phyloP scores from a whole-genome alignment of 805 yeast genomes.

The Wickerhamomyces tratensis region DNA sequence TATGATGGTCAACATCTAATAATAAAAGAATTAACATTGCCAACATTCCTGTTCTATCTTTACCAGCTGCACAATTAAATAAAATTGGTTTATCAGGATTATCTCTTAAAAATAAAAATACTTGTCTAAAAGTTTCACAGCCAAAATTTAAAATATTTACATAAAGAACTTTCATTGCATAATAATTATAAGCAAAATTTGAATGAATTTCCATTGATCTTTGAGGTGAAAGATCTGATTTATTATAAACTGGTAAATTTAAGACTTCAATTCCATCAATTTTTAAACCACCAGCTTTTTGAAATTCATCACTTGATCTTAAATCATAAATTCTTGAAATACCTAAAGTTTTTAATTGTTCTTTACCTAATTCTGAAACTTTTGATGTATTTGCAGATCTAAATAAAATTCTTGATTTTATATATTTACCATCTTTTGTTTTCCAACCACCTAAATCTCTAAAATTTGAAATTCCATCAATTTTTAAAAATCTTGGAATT shows the following conservation, averaged over 20 bases:
- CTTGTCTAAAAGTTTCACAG: constrained; percentile 31
- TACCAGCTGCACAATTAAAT: constrained; percentile 80
- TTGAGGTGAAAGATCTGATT: constrained; percentile 53
- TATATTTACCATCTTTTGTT: constrained; percentile 26
- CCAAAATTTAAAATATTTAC: constrained; percentile 46
- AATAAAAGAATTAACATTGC: constrained; percentile 57
- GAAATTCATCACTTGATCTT: constrained; percentile 49
- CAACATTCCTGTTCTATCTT: constrained; percentile 75
- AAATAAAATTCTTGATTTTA: constrained; percentile 43
- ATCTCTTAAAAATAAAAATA: constrained; percentile 50
- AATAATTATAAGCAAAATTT: constrained; percentile 46
- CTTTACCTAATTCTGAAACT: constrained; percentile 44
- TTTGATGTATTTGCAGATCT: constrained; percentile 54
- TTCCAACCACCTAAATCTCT: constrained; percentile 77
- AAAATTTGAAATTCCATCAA: constrained; percentile 65
- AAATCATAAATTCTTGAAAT: constrained; percentile 57
- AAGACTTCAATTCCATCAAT: constrained; percentile 36
- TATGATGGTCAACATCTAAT: constrained; percentile 55
- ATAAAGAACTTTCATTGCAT: constrained; percentile 56
- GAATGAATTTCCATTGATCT: constrained; percentile 47
- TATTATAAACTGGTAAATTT: constrained; percentile 48
- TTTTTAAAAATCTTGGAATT: constrained; percentile 46
- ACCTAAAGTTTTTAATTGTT: constrained; percentile 24
- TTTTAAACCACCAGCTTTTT: constrained; percentile 32
- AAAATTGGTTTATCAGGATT: constrained; percentile 40